phyloP scores from a whole-genome alignment of 2,329 filamentous ascomycete species.

The Elsinoe arachidis region DNA sequence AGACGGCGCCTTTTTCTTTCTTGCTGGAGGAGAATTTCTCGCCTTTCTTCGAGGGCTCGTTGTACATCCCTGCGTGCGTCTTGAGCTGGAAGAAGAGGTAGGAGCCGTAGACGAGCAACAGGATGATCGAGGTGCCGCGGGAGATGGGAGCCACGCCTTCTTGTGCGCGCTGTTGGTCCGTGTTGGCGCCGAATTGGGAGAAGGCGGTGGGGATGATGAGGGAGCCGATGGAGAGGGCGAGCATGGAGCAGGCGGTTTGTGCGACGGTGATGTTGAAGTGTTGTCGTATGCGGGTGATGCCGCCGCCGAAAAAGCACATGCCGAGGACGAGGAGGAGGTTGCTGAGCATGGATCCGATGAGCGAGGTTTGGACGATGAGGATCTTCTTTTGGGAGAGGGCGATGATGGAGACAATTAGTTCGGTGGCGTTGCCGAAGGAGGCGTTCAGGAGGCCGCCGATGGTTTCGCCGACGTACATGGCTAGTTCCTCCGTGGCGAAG shows the following conservation, averaged over 20 bases:
- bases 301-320: conserved; percentile 87
- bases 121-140: conserved; percentile 66
- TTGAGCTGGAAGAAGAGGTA: conserved; percentile 90
- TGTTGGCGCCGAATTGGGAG: conserved; percentile 41
- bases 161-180: conserved; percentile 10
- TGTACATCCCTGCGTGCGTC: conserved; percentile 74
- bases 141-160: conserved; percentile 42
- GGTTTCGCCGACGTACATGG: conserved; percentile 67
- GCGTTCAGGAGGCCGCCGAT: conserved; percentile 84
- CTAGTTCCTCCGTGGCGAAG: conserved; percentile 85
- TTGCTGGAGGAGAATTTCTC: conserved; percentile 45
- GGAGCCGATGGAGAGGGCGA: conserved; percentile 69
- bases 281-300: conserved; percentile 69
- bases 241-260: conserved; percentile 74
- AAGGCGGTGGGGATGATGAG: conserved; percentile 90
- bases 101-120: conserved; percentile 71
- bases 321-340: conserved; percentile 83
- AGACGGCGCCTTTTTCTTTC: conserved; percentile 42
- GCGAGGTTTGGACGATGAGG: conserved; percentile 81
- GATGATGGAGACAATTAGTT: conserved; percentile 62
- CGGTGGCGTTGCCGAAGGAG: conserved; percentile 61
- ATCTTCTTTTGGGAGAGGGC: conserved; percentile 67
- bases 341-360: conserved; percentile 85
- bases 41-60: conserved; percentile 68
- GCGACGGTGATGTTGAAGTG: conserved; percentile 89